Evolutionary conservation across 2,329 filamentous ascomycete genomes (phyloP).

Genomic region (Meredithiella fracta): DNA sequence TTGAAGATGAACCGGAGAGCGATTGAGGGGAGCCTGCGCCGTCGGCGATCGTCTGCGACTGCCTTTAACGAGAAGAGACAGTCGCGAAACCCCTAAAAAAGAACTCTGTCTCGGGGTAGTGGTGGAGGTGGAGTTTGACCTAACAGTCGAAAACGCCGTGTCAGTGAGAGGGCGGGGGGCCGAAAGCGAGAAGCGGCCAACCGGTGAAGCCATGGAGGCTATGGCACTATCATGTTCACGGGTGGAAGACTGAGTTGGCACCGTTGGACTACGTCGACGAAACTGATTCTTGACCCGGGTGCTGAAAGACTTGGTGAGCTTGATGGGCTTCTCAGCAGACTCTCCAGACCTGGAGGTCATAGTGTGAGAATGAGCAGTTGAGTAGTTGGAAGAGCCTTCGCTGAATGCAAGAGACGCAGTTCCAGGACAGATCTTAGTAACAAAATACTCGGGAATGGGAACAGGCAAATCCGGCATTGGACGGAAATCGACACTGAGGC

Average conservation of each 20-base stretch:
- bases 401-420: constrained; percentile 6
- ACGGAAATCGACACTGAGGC: constrained; percentile 9
- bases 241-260: background rate
- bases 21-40: background rate
- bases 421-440: background rate
- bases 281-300: constrained; percentile 12
- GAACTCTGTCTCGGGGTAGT: constrained; percentile 7
- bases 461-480: background rate
- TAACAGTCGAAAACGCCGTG: background rate
- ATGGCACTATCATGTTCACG: constrained; percentile 8
- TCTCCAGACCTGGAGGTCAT: constrained; percentile 1
- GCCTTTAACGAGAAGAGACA: constrained; percentile 11
- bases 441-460: background rate
- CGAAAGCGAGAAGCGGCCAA: constrained; percentile 11
- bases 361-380: background rate
- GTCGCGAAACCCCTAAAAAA: constrained; percentile 14
- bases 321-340: background rate
- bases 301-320: constrained; percentile 5
- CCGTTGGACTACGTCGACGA: constrained; percentile 11
- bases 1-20: background rate
- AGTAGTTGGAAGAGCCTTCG: constrained; percentile 8
- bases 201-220: constrained; percentile 4
- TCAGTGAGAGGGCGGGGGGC: background rate
- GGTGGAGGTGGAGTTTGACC: background rate
- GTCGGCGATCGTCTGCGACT: constrained; percentile 8